phyloP scores from a whole-genome alignment of 2,329 filamentous ascomycete genomes.

The Sarocladium brachiariae region DNA sequence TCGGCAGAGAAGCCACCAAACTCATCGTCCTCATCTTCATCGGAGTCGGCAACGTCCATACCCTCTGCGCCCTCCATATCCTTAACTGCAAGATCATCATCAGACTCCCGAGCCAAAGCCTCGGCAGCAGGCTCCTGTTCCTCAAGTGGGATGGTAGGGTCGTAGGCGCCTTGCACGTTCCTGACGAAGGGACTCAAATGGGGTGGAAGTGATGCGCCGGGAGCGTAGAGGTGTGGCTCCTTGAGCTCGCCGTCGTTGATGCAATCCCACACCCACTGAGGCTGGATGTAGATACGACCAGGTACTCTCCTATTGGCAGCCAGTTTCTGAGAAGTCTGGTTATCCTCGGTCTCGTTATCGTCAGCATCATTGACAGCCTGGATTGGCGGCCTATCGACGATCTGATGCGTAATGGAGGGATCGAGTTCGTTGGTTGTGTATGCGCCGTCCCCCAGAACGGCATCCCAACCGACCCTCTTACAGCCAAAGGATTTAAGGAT shows the following conservation, averaged over 20 bases:
- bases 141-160: conserved; percentile 77
- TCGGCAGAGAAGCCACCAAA: conserved; percentile 41
- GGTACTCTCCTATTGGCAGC: conserved; percentile 67
- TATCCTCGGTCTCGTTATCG: conserved; percentile 47
- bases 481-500: conserved; percentile 90
- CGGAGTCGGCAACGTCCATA: conserved; percentile 44
- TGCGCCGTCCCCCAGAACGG: conserved; percentile 80
- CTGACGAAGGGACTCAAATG: conserved; percentile 96
- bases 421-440: conserved; percentile 88
- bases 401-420: conserved; percentile 87
- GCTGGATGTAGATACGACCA: conserved; percentile 89
- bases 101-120: conserved; percentile 63
- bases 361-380: conserved; percentile 48
- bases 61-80: conserved; percentile 38
- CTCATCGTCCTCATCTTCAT: conserved; percentile 37
- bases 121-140: conserved; percentile 86
- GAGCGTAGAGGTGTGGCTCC: conserved; percentile 79
- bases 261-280: conserved; percentile 98
- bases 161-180: conserved; percentile 78
- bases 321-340: conserved; percentile 54
- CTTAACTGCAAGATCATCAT: conserved; percentile 25
- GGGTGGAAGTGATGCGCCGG: conserved; percentile 82
- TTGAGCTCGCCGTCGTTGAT: conserved; percentile 88
- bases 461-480: conserved; percentile 92
- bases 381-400: conserved; percentile 82